These are phyloP conservation scores for Xylariaceae sp. DNA, from an alignment of 2,329 filamentous ascomycete genomes.

Conservation along the genomic window DNA sequence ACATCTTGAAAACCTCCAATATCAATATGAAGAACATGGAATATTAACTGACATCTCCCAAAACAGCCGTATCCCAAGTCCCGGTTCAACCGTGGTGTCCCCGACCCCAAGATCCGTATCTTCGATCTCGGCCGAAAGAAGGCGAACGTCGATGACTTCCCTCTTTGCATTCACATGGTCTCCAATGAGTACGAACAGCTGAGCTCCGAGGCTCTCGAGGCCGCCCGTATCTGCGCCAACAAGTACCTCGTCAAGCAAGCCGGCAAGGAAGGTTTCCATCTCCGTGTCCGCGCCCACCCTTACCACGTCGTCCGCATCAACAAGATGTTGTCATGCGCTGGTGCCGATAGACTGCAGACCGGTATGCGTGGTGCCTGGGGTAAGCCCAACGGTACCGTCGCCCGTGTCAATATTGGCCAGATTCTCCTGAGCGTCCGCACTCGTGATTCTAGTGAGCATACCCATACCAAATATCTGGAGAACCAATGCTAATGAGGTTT, in stretches of 20 bases:
- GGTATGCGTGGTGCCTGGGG: constrained; percentile 99
- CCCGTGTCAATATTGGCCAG: constrained; percentile 99
- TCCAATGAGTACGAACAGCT: constrained; percentile 99
- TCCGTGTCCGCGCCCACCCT: constrained; percentile 88
- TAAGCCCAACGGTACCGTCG: constrained; percentile 98
- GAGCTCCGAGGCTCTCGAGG: constrained; percentile 98
- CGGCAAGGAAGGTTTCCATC: constrained; percentile 78
- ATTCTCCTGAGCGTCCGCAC: constrained; percentile 97
- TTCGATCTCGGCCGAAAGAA: constrained; percentile 99
- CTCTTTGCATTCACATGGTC: constrained; percentile 97
- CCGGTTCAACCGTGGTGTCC: constrained; percentile 99
- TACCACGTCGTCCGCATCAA: constrained; percentile 99
- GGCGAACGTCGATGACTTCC: constrained; percentile 99
- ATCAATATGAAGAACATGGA: neutral
- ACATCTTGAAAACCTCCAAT: neutral
- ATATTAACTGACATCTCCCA: constrained; percentile 60
- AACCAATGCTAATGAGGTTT: neutral
- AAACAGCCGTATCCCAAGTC: constrained; percentile 97
- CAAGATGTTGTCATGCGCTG: constrained; percentile 99
- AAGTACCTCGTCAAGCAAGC: constrained; percentile 83
- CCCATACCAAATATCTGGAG: neutral
- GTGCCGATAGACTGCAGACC: constrained; percentile 99
- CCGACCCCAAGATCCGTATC: constrained; percentile 86
- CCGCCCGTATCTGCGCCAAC: constrained; percentile 99
- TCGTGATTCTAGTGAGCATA: constrained; percentile 82